Conservation (phyloP, 2,329 filamentous ascomycete genomes). For the Sporothrix schenckii region DNA sequence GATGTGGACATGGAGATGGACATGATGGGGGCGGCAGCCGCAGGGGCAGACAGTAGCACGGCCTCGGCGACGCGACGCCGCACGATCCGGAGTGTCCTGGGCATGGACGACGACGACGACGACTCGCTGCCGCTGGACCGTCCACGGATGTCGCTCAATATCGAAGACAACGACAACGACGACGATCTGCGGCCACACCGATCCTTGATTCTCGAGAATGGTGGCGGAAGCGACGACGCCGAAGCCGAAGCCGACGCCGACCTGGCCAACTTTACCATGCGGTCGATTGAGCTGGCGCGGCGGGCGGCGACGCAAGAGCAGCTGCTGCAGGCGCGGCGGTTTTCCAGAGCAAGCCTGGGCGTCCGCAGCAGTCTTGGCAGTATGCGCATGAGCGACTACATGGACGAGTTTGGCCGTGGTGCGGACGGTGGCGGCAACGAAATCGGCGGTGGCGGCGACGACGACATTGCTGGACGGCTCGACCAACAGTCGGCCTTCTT, state of each 20-base stretch:
- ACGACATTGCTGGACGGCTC: constrained; percentile 44
- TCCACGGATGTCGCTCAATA: constrained; percentile 59
- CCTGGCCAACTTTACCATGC: constrained; percentile 54
- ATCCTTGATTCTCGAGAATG: constrained; percentile 54
- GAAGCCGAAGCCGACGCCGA: constrained; percentile 47
- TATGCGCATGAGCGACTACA: constrained; percentile 58
- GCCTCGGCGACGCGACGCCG: constrained; percentile 3
- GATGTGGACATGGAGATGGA: constrained; percentile 29
- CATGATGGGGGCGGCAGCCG: neutral
- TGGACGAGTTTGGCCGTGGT: constrained; percentile 41
- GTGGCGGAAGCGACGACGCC: constrained; percentile 22
- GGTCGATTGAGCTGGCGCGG: constrained; percentile 63
- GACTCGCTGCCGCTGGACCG: constrained; percentile 55
- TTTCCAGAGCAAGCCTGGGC: constrained; percentile 58
- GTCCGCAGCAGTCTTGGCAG: constrained; percentile 59
- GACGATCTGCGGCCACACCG: constrained; percentile 57
- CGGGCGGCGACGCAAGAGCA: constrained; percentile 52
- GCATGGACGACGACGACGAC: constrained; percentile 52
- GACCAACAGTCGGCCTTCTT: constrained; percentile 55
- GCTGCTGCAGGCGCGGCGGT: constrained; percentile 45
- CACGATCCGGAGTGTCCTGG: constrained; percentile 39
- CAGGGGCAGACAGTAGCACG: constrained; percentile 22
- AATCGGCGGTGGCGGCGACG: constrained; percentile 44
- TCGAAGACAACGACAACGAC: constrained; percentile 56
- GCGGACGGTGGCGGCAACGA: constrained; percentile 47